Evolutionary conservation across 148 eudicot genomes (phyloP), one percentile per base, ranked within the genome.

Genomic region (Limonium bicolor): DNA sequence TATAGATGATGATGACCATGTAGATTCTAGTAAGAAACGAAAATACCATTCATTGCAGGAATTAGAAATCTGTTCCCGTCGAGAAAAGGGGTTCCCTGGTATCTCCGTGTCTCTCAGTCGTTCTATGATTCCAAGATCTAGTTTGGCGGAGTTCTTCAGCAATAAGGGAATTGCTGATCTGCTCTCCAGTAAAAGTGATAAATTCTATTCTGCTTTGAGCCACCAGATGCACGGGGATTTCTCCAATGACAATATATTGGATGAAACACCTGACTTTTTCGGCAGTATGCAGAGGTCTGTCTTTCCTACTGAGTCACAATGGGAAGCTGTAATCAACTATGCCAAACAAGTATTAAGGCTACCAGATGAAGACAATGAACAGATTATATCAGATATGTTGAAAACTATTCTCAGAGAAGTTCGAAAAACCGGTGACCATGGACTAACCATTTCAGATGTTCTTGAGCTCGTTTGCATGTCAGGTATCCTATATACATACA

Each of bases 31-130:
- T 47, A 84, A 80, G 49, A 80, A 70, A 50, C 41, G 36, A 8
- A 77, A 71, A 66, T 47, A 51, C 28, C 37, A 39, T 26, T 61
- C 73, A 8, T 34, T 53, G 26, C 51, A 71, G 16, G 96, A 83
- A 12, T 61, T 54, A 59, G 97, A 88, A 56, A 46, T 72, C 22
- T 62, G 42, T 50, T 65, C 67, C 25, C 90, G 97, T 22, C 69
- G 77, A 36, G 95, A 70, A 55, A 90, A 90, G 62, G 97, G 97
- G 46, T 90, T 90, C 58, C 97, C 95, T n/a, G 95, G 97, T 51
- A 64, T 90, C 46, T 63, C 48, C 25, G 65, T 90, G 26, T 70
- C 66, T 31, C 25, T 90, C 50, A 66, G 65, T 41, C 69, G 76
- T 46, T 54, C 71, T 15, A 49, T 62, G 50, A 60, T 80, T 45